Evolutionary conservation across 768 basidiomycete species (phyloP).

Genomic region (Leccinum ochraceum): DNA sequence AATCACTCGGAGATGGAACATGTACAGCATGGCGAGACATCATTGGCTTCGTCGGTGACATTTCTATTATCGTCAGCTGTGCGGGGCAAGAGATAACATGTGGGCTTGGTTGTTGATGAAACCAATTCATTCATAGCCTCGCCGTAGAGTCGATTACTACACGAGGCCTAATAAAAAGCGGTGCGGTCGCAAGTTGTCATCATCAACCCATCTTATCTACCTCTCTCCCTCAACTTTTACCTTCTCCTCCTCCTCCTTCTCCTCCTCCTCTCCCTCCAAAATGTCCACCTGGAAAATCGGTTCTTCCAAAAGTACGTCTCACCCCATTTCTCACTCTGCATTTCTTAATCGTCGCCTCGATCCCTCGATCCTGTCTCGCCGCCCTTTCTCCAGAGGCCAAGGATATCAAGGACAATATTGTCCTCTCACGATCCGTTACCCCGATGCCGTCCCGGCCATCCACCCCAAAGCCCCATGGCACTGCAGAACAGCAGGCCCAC

Average conservation of each 20-base stretch:
- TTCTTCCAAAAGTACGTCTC: conserved; percentile 36
- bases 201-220: not conserved
- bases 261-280: not conserved
- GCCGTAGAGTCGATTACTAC: not conserved
- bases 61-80: not conserved
- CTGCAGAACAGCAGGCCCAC: conserved; percentile 48
- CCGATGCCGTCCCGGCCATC: conserved; percentile 82
- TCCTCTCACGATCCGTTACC: conserved; percentile 75
- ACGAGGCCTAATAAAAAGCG: not conserved
- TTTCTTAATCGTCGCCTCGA: conserved; percentile 2
- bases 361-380: conserved; percentile 7
- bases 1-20: not conserved
- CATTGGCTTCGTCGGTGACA: not conserved
- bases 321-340: not conserved
- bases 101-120: not conserved
- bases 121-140: not conserved
- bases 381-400: conserved; percentile 52
- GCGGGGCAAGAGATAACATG: not conserved
- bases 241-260: not conserved
- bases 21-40: not conserved
- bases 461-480: conserved; percentile 63
- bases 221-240: not conserved
- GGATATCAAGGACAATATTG: conserved; percentile 69
- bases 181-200: not conserved
- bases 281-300: conserved; percentile 61